Evolutionary conservation across 352 stramenopile genomes (phyloP), one percentile per base, ranked within the genome.

Genomic region (Detonula confervacea): DNA sequence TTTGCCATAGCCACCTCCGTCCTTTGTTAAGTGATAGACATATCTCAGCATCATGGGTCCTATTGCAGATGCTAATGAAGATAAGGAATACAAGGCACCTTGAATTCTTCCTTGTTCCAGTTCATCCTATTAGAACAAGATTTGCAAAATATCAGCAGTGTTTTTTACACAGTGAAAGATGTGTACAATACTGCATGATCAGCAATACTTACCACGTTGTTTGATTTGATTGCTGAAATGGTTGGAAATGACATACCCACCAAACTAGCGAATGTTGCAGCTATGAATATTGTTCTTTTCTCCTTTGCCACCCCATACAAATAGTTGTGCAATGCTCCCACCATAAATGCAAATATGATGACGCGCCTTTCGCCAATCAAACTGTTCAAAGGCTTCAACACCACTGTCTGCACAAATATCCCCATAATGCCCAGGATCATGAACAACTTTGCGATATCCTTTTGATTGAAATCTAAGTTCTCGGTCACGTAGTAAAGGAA

Each of bases 201-300:
- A 20, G 7, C 27, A 20, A 33, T 65, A 75, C 77, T 70, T 65
- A 82, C 73, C 22, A 89, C 90, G 83, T 94, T 94, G 60, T 92
- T 94, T 14, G 81, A 51, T 70, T 94, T 94, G 62, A 94, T 93
- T 44, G 87, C 87, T 27, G 73, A 88, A 49, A 94, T 92, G 20
- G 87, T 92, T 2, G 90, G 90, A 73, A 94, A 93, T 5, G 79
- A 78, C 80, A 94, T 92, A 11, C 63, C 65, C 3, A 68, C 72
- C 1, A 93, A 63, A n/a, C 69, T 80, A 1, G 73, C 66, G 14
- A 94, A 63, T 12, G 73, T 75, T 0, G 82, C 72, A 1, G 81
- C 80, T 24, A 80, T 64, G 73, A 89, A 92, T 61, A 94, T 87
- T 22, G 81, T 86, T n/a, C 46, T 39, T 52, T 94, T 94, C 9